phyloP scores from a whole-genome alignment of 192 early-diverging fungal genomes.

The Backusella parvicylindrica region DNA sequence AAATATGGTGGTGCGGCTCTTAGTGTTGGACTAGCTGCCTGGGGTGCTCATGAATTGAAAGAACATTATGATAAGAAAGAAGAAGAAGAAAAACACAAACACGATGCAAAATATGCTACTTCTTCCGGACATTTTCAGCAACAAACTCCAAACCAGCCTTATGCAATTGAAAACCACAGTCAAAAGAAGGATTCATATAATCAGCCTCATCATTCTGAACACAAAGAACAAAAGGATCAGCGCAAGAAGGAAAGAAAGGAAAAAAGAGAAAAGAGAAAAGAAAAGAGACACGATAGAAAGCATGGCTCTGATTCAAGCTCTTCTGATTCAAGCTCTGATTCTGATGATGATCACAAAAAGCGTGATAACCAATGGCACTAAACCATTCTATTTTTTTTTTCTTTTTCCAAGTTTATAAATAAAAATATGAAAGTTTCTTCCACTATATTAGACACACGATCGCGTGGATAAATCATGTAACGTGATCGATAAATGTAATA shows the following conservation, averaged over 20 bases:
- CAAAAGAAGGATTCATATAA: background rate
- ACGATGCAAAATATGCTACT: background rate
- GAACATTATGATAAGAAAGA: conserved; percentile 27
- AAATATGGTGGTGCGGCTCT: conserved; percentile 35
- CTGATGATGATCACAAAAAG: conserved; percentile 6
- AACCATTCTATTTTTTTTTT: background rate
- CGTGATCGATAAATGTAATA: too few relatives aligned
- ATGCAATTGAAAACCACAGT: background rate
- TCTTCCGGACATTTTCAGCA: background rate
- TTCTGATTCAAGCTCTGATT: background rate
- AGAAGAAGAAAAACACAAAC: conserved; percentile 15
- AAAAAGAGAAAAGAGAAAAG: background rate
- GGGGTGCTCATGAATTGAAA: conserved; percentile 28
- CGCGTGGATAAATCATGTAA: too few relatives aligned
- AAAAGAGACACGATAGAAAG: background rate
- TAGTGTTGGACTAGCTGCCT: conserved; percentile 34
- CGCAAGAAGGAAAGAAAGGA: conserved; percentile 9
- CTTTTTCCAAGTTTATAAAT: background rate
- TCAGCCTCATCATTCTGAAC: background rate
- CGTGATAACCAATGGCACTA: background rate
- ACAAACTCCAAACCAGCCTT: background rate
- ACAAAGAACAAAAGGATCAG: background rate
- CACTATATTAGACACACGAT: too few relatives aligned
- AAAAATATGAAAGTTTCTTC: background rate
- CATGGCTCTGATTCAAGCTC: background rate